Evolutionary conservation across 495 filamentous ascomycete genomes (phyloP).

Genomic region (Polyplosphaeria fusca): DNA sequence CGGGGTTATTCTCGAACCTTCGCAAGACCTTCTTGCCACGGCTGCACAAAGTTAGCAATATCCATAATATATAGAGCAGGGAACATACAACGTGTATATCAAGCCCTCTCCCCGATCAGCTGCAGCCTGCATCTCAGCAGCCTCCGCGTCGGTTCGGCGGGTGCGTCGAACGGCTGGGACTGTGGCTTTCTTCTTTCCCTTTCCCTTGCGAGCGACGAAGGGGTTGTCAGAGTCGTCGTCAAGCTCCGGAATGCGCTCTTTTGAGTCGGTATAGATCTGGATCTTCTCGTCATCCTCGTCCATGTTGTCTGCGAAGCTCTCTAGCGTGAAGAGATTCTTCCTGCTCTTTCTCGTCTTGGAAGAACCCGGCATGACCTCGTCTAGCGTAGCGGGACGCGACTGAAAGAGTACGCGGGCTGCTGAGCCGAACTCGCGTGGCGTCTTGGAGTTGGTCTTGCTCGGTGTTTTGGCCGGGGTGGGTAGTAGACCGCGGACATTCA

Average conservation of each 20-base stretch:
- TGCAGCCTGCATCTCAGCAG: constrained; percentile 54
- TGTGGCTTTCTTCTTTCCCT: constrained; percentile 38
- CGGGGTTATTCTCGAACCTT: constrained; percentile 49
- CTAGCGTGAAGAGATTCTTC: constrained; percentile 63
- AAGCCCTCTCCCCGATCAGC: constrained; percentile 71
- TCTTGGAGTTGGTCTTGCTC: constrained; percentile 58
- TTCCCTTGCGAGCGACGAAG: constrained; percentile 55
- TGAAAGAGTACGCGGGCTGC: constrained; percentile 75
- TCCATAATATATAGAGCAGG: too few relatives aligned
- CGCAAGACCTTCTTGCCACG: constrained; percentile 87
- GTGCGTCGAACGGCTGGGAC: constrained; percentile 19
- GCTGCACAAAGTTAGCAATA: constrained; percentile 50
- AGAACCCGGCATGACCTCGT: constrained; percentile 60
- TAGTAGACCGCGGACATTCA: constrained; percentile 53
- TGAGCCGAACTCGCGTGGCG: constrained; percentile 53
- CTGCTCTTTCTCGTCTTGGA: constrained; percentile 53
- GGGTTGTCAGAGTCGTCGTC: constrained; percentile 69
- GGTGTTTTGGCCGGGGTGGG: constrained; percentile 93
- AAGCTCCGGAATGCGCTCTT: constrained; percentile 74
- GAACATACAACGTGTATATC: constrained; percentile 80
- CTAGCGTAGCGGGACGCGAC: constrained; percentile 43
- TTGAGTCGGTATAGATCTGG: constrained; percentile 84
- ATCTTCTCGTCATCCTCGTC: constrained; percentile 50
- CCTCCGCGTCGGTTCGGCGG: constrained; percentile 13
- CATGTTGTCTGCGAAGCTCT: constrained; percentile 62